Evolutionary conservation across 1,284 basidiomycete genomes (phyloP), one percentile per base, ranked within the genome.

Genomic region (Heterobasidion irregulare): DNA sequence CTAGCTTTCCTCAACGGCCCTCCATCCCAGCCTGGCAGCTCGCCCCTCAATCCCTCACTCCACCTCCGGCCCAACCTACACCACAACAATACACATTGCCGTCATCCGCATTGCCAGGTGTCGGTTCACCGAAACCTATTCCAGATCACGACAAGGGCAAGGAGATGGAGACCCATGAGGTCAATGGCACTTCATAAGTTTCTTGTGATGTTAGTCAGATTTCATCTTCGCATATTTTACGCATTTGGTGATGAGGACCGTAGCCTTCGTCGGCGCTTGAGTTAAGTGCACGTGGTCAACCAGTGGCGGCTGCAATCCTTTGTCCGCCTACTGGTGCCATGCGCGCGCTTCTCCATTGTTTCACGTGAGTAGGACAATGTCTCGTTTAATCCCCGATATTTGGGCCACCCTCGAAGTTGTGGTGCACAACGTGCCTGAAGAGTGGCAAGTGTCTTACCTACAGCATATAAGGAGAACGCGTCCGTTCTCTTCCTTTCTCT

Each of bases 1-100:
- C 73, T 70, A 55, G 78, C 70, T 53, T 73, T 64, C 51, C 70
- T 71, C 80, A 80, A 0, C 79, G 83, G 62, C 88, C 91, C 10
- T 79, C 89, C 10, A 93, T 96, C 66, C 93, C 93, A 2, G 79
- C 90, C 6, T 96, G 93, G 93, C 93, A 96, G 67, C 73, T 89
- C 53, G 76, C 80, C n/a, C 66, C 64, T 16, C 57, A 64, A 4
- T 56, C 66, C 13, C 56, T 66, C 8, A 58, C 68, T 15, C 54
- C 57, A 10, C 56, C 50, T 6, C 56, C 62, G 18, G 56, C 58
- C 48, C 32, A 61, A 34, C 36, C 59, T 15, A 56, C 56, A 43
- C 56, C 55, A 15, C 55, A 59, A 46, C 53, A 65, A 8, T 58
- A 61, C 10, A 35, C 58, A 15, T 38, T 35, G 26, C 15, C 13